These are phyloP conservation scores for Globisporangium middletonii DNA, from an alignment of 352 stramenopile genomes.

Conservation along the genomic window DNA sequence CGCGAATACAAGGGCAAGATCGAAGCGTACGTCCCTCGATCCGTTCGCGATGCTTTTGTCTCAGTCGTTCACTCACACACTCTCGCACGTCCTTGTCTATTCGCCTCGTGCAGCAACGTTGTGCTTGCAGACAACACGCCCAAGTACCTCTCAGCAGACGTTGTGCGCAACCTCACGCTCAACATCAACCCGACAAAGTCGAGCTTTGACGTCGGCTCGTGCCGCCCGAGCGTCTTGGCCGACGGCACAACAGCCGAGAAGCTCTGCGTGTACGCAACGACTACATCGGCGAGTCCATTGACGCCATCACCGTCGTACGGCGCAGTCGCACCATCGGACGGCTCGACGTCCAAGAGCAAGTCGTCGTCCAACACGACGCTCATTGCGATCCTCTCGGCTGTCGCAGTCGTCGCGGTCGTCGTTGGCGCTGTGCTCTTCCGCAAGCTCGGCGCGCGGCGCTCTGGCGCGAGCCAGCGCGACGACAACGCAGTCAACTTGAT, in stretches of 20 bases:
- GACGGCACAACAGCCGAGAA: too few relatives aligned
- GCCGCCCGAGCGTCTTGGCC: too few relatives aligned
- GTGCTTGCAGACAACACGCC: too few relatives aligned
- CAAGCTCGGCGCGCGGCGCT: too few relatives aligned
- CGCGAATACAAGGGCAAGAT: constrained; percentile 14
- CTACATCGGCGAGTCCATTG: too few relatives aligned
- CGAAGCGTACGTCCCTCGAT: constrained; percentile 14
- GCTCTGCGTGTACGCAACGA: too few relatives aligned
- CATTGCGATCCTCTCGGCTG: constrained; percentile 31
- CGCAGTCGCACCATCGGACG: background rate
- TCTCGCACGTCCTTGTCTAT: background rate
- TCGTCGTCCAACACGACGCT: constrained; percentile 27
- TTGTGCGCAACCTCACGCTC: too few relatives aligned
- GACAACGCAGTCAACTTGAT: constrained; percentile 42
- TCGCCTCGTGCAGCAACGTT: background rate
- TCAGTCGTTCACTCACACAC: too few relatives aligned
- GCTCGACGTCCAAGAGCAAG: background rate
- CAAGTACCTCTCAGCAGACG: too few relatives aligned
- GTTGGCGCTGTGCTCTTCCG: constrained; percentile 21
- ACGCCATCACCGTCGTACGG: too few relatives aligned
- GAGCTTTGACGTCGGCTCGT: too few relatives aligned
- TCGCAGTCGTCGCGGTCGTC: constrained; percentile 11
- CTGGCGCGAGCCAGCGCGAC: constrained; percentile 5
- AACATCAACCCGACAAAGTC: too few relatives aligned
- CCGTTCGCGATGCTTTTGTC: background rate